phyloP scores from a whole-genome alignment of 495 filamentous ascomycete species.

The Trichoderma orchidacearum region DNA sequence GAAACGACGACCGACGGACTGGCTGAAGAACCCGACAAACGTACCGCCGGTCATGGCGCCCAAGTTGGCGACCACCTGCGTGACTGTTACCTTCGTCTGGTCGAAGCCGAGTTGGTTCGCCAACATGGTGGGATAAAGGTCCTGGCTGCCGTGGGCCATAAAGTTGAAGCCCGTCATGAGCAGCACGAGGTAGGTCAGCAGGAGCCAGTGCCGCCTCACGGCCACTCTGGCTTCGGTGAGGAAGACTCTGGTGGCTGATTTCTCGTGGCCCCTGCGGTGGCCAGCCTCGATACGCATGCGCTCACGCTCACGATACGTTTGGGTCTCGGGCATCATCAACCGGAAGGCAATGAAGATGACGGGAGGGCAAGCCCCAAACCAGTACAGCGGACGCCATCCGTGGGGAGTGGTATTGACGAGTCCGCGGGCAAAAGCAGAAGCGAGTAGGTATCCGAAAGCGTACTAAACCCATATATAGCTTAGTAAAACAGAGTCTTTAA shows the following conservation, averaged over 20 bases:
- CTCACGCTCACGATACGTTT: conserved; percentile 49
- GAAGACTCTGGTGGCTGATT: conserved; percentile 43
- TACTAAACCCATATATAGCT: conserved; percentile 28
- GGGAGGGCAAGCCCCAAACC: conserved; percentile 72
- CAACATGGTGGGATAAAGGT: conserved; percentile 81
- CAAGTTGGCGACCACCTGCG: conserved; percentile 73
- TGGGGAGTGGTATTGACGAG: conserved; percentile 60
- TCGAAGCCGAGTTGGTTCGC: conserved; percentile 63
- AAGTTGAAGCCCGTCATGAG: conserved; percentile 90
- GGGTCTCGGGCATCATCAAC: conserved; percentile 62
- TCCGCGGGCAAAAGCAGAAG: conserved; percentile 60
- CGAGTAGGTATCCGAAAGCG: conserved; percentile 75
- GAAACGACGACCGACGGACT: conserved; percentile 73
- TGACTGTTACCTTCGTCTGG: conserved; percentile 59
- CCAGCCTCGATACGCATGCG: conserved; percentile 34
- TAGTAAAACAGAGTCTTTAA: background rate
- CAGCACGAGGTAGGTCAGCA: conserved; percentile 67
- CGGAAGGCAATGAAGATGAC: conserved; percentile 73
- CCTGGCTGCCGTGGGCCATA: conserved; percentile 87
- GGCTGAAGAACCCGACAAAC: conserved; percentile 59
- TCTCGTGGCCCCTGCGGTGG: conserved; percentile 15
- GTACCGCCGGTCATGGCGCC: conserved; percentile 73
- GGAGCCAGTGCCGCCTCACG: conserved; percentile 61
- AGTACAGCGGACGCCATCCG: conserved; percentile 72
- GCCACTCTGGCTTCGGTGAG: conserved; percentile 63